A percentile compares a stretch with the other conserved stretches of the same genome.
Conservation (phyloP, 1,284 basidiomycete species). For the Cutaneotrichosporon dermatis region DNA sequence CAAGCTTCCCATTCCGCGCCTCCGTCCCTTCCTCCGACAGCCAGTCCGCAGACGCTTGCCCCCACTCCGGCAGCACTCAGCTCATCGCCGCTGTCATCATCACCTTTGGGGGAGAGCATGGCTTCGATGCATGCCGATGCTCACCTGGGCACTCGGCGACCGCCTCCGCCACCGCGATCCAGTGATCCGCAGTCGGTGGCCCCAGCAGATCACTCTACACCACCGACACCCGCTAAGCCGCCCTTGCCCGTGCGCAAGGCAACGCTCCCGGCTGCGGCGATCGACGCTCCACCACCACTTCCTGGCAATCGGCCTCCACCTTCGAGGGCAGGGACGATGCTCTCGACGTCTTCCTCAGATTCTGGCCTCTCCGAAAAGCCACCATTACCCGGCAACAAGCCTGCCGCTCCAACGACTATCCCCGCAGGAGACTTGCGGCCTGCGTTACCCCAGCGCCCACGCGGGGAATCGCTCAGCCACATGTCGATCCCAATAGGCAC, state of each 20-base stretch:
- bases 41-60: neutral
- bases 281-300: constrained; percentile 5
- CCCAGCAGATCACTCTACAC: neutral
- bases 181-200: neutral
- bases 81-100: too few relatives aligned
- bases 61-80: neutral
- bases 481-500: neutral
- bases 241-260: constrained; percentile 12
- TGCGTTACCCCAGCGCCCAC: constrained; percentile 21
- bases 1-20: neutral
- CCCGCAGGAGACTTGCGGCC: constrained; percentile 1
- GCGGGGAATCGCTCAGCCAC: neutral
- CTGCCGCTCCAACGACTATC: constrained; percentile 11
- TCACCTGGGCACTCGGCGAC: neutral
- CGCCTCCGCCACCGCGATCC: neutral
- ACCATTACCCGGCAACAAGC: constrained; percentile 30
- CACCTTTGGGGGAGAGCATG: too few relatives aligned
- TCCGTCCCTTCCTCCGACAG: neutral
- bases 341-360: neutral
- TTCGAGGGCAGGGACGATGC: neutral
- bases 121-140: too few relatives aligned
- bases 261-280: neutral
- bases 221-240: constrained; percentile 1
- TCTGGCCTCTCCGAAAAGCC: constrained; percentile 9
- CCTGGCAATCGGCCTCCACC: constrained; percentile 5